Evolutionary conservation across 495 filamentous ascomycete species (phyloP).

Genomic region (Trichoderma reesei): DNA sequence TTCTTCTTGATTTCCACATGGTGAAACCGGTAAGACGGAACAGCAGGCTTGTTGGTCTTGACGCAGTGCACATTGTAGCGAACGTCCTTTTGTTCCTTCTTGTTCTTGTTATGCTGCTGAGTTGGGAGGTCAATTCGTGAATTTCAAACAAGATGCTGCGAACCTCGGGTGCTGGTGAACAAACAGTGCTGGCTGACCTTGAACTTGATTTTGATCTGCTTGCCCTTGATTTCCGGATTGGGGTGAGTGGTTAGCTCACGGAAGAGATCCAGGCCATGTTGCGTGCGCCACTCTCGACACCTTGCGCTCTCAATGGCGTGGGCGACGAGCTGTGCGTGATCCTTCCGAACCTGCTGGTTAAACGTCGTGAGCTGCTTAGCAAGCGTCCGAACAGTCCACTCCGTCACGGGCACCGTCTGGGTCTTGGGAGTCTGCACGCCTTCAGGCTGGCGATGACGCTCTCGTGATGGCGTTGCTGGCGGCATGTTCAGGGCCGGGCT

Average conservation of each 20-base stretch:
- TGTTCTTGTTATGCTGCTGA: conserved; percentile 27
- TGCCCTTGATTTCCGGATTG: conserved; percentile 13
- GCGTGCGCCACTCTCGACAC: conserved; percentile 24
- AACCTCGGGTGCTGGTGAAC: no score
- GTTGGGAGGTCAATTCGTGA: conserved; percentile 5
- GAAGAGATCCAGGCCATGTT: conserved; percentile 30
- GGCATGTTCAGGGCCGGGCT: conserved; percentile 10
- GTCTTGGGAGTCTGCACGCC: conserved; percentile 18
- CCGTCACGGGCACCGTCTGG: conserved; percentile 25
- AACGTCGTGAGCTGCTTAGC: conserved; percentile 22
- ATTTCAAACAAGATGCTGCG: not conserved
- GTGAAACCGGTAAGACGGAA: conserved; percentile 36
- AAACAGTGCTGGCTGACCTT: conserved; percentile 25
- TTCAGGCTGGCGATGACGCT: not conserved
- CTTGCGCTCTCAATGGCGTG: conserved; percentile 31
- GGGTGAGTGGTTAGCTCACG: conserved; percentile 26
- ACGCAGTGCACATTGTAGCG: conserved; percentile 28
- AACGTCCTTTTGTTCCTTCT: conserved; percentile 24
- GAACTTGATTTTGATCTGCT: conserved; percentile 25
- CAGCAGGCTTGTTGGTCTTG: conserved; percentile 28
- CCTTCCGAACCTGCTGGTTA: conserved; percentile 23
- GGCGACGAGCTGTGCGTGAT: conserved; percentile 29
- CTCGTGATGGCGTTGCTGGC: not conserved
- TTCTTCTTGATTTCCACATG: conserved; percentile 42
- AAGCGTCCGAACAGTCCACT: conserved; percentile 29